Conservation (phyloP, 2,329 filamentous ascomycete genomes). For the Thielaviopsis euricoi region DNA sequence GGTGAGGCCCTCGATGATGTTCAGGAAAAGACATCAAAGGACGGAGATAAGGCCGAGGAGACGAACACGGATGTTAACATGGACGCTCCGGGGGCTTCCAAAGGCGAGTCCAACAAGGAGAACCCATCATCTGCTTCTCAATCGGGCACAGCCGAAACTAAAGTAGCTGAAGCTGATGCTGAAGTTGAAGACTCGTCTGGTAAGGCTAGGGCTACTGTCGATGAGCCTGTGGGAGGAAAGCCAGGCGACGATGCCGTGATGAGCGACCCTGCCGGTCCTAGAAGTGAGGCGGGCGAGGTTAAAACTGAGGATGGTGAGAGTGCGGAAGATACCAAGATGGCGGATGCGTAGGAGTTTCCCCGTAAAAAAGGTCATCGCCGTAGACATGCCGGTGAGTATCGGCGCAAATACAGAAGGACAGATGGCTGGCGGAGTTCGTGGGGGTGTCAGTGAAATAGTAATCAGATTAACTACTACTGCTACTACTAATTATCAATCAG, state of each 20-base stretch:
- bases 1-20: conserved; percentile 2
- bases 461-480: no score
- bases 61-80: background rate
- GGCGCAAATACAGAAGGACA: no score
- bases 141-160: background rate
- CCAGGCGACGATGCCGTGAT: background rate
- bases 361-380: no score
- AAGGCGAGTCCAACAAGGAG: background rate
- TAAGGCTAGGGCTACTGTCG: background rate
- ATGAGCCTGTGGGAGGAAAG: background rate
- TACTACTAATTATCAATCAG: no score
- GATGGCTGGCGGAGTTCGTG: no score
- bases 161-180: no score
- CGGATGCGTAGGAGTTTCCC: background rate
- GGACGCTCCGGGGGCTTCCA: background rate
- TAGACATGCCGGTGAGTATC: no score
- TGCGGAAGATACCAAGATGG: conserved; percentile 6
- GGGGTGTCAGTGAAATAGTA: no score
- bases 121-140: background rate
- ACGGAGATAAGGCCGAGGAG: background rate
- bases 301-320: background rate
- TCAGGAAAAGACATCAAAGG: background rate
- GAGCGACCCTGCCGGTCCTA: background rate
- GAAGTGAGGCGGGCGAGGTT: background rate
- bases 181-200: background rate